Evolutionary conservation across 257 asterid species (phyloP).

Genomic region (Nicotiana tomentosiformis): DNA sequence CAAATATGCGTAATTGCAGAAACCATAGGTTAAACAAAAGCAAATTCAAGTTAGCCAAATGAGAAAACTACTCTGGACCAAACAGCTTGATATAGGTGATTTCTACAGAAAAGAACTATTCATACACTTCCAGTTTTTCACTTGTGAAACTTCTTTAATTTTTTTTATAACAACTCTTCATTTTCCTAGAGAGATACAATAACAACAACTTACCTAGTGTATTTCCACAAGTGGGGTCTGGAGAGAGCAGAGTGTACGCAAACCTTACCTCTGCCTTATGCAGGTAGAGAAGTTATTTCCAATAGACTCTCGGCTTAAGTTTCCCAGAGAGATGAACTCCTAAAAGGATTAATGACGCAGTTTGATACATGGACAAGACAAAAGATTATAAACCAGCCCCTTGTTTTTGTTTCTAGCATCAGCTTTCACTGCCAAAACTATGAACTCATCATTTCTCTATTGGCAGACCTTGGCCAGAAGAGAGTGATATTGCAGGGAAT

Average conservation of each 20-base stretch:
- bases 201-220: too few species aligned
- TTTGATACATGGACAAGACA: background rate
- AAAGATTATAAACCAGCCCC: background rate
- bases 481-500: background rate
- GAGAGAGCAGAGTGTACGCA: too few species aligned
- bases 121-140: background rate
- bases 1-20: background rate
- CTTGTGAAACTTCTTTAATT: background rate
- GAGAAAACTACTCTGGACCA: background rate
- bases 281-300: too few species aligned
- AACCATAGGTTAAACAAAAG: background rate
- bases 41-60: background rate
- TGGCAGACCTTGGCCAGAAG: background rate
- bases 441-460: background rate
- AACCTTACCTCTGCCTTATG: too few species aligned
- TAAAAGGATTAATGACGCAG: background rate
- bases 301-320: background rate
- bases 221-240: too few species aligned
- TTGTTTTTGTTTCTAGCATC: background rate
- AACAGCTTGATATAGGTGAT: background rate
- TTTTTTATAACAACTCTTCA: background rate
- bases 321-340: background rate
- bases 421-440: background rate
- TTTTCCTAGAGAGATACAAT: too few species aligned
- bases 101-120: background rate